Evolutionary conservation across 192 early-diverging fungal genomes (phyloP), one percentile per base, ranked within the genome.

Genomic region (Linnemannia zychae): DNA sequence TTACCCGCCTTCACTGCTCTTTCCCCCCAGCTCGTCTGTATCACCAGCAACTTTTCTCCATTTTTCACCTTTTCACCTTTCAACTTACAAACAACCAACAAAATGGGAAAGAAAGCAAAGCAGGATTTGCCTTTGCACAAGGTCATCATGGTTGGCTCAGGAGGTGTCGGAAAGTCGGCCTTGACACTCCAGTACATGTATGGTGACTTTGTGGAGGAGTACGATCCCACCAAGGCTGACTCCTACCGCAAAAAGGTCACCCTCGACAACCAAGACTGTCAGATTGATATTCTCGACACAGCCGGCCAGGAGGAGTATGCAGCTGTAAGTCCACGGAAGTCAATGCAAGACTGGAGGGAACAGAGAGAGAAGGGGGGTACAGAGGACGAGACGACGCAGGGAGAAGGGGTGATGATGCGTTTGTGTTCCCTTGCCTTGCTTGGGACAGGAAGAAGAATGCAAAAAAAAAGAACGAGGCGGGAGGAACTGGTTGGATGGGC

Each of bases 171-270:
- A 50, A 97, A 97, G 85, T 96, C 95, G 6, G 96, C 96, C 17
- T 83, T 97, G 46, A 97, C 96, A 0, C 89, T 97, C 37, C 95
- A 97, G 87, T 97, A 94, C 90, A 94, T 96, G 95, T 97, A 97
- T 72, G 96, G 96, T 72, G 96, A 97, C 90, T 97, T 97, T 89
- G 94, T 96, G 70, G 96, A 97, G 88, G 96, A 97, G 82, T 97
- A 97, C 88, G 96, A 97, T 82, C 96, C 96, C 34, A 97, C 96
- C 50, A 97, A 97, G 80, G 96, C 96, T 65, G 96, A 97, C 84
- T 94, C 93, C 40, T 97, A 97, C 88, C 91, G 95, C 44, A 97
- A 97, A 86, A 97, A 96, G 87, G 91, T 95, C 48, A 78, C 87
- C 31, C 93, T 88, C 50, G 96, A 97, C 79, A 87, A 86, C 28